Base-by-base conservation (phyloP, 306 rosid species). In the Fragaria nilgerrensis region DNA sequence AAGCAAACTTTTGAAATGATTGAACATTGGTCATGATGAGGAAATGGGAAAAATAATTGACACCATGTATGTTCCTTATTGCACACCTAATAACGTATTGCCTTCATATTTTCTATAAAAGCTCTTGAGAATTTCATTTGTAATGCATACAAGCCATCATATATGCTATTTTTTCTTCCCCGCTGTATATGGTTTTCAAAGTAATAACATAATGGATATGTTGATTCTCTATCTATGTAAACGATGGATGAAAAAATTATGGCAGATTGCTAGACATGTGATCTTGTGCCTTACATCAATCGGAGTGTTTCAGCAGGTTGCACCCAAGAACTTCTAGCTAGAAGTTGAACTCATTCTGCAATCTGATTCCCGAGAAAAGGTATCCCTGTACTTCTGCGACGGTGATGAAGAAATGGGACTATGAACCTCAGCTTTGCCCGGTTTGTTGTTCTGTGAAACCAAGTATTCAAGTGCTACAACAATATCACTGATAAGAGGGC, bases 381-480 rank as follows among this genome's bases (percentile, higher is more conserved):
- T 62, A 77, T 67, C 56, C 67, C 61, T 79, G 64, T 66, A 72
- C 76, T 68, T 82, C 80, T 67, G 81, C 22, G 84, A 58, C 34
- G 82, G 84, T 58, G 90, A 75, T 50, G 70, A 74, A 16, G 37
- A 68, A 5, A 82, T 75, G 22, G 86, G 56, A 79, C 76, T 62
- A 41, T 4, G 41, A 34, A 49, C 50, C 48, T 67, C 80, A 14
- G 36, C 72, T 22, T 22, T 70, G 10, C 81, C 85, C 3, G 32
- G 49, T 70, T 22, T 80, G 70, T 62, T 7, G 72, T 85, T 86
- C 83, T 87, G 94, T 45, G 97, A 87, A 44, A 88, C 86, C 84
- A 92, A 87, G 85, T 91, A 96, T 80, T 96, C 99, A 29, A 96
- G 92, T 27, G 99, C 99, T 44, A 89, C 93, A 49, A 91, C 97